phyloP scores from a whole-genome alignment of 495 filamentous ascomycete genomes.

The Margaritispora aquatica region DNA sequence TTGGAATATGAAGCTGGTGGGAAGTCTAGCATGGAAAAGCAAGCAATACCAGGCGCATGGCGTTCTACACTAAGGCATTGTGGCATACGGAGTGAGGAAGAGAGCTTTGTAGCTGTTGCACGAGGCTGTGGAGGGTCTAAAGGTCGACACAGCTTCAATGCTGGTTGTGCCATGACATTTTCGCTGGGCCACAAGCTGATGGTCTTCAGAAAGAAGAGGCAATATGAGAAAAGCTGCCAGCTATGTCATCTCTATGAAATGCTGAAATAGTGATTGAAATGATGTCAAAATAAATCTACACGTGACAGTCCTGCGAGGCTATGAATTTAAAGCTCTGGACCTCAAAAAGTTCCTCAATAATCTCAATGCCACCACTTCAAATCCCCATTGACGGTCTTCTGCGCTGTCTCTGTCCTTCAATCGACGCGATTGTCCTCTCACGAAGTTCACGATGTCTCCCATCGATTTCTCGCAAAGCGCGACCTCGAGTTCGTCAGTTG shows the following conservation, averaged over 20 bases:
- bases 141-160: not conserved
- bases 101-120: not conserved
- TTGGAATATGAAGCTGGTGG: too few relatives aligned
- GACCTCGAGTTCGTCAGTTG: slow-evolving; percentile 5
- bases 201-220: not conserved
- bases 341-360: slow-evolving; percentile 4
- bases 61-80: too few relatives aligned
- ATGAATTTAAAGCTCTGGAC: slow-evolving; percentile 8
- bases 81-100: too few relatives aligned
- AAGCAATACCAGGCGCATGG: not conserved
- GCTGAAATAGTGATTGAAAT: too few relatives aligned
- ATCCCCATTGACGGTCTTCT: slow-evolving; percentile 56
- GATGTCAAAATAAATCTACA: too few relatives aligned
- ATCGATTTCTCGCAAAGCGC: not conserved
- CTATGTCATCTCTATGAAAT: not conserved
- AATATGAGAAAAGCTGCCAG: not conserved
- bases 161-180: not conserved
- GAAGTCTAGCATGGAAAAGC: not conserved
- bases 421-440: slow-evolving; percentile 29
- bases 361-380: slow-evolving; percentile 23
- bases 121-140: not conserved
- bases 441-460: slow-evolving; percentile 9
- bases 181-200: not conserved
- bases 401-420: slow-evolving; percentile 60
- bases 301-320: slow-evolving; percentile 10